Percentiles rank a stretch among this genome's conserved stretches.
These are phyloP conservation scores for Lactarius hatsudake DNA, from an alignment of 768 basidiomycete genomes.

Conservation along the genomic window DNA sequence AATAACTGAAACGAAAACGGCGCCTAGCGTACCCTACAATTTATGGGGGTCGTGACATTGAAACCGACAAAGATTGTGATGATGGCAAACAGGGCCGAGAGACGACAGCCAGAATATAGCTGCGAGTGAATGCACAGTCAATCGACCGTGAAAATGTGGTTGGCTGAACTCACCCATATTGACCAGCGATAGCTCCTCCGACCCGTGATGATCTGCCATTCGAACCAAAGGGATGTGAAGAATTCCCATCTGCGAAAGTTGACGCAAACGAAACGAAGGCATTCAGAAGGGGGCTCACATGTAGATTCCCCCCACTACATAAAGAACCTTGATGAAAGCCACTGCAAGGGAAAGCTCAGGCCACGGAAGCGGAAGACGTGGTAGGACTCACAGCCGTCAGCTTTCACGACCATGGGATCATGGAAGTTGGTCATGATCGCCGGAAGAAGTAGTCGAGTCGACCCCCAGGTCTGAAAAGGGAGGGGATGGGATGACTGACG, in stretches of 20 bases:
- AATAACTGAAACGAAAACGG: not conserved
- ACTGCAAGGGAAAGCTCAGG: constrained; percentile 4
- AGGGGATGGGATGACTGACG: constrained; percentile 1
- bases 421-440: constrained; percentile 22
- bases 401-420: constrained; percentile 8
- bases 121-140: not conserved
- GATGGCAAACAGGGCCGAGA: constrained; percentile 16
- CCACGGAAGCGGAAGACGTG: not conserved
- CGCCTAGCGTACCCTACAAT: constrained; percentile 15
- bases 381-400: constrained; percentile 2
- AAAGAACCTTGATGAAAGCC: constrained; percentile 16
- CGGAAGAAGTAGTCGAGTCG: not conserved
- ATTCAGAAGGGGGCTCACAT: not conserved
- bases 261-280: not conserved
- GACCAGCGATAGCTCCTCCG: constrained; percentile 20
- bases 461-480: not conserved
- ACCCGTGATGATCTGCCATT: constrained; percentile 23
- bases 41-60: constrained; percentile 2
- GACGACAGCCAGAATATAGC: constrained; percentile 23
- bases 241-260: constrained; percentile 21
- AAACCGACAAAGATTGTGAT: constrained; percentile 21
- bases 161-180: constrained; percentile 12
- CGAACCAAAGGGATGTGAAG: constrained; percentile 17
- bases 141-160: not conserved
- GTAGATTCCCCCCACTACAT: constrained; percentile 21